Evolutionary conservation across 2,329 filamentous ascomycete genomes (phyloP).

Genomic region (Fusarium musae): DNA sequence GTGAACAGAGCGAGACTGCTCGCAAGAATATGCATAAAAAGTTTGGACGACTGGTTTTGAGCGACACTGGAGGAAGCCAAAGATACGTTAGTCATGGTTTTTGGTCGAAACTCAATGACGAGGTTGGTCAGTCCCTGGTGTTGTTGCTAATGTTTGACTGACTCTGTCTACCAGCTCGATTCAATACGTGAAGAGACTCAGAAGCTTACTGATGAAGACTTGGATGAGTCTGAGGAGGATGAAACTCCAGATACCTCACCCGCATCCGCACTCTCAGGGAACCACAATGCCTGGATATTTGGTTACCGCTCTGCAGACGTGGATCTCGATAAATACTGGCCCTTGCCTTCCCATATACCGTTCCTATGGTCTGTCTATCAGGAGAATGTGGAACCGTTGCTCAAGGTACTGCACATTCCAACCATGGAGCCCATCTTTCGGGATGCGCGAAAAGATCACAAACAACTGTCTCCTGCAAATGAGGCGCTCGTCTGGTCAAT

Average conservation of each 20-base stretch:
- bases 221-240: conserved; percentile 69
- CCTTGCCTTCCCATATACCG: conserved; percentile 71
- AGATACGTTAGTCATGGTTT: conserved; percentile 82
- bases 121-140: conserved; percentile 58
- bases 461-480: conserved; percentile 64
- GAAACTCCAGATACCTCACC: conserved; percentile 61
- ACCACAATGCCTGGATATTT: conserved; percentile 78
- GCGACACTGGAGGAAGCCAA: conserved; percentile 73
- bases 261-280: conserved; percentile 49
- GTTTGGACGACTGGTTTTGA: conserved; percentile 76
- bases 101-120: conserved; percentile 80
- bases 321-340: conserved; percentile 72
- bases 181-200: conserved; percentile 62
- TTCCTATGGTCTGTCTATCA: conserved; percentile 77
- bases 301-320: conserved; percentile 78
- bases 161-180: conserved; percentile 47
- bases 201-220: conserved; percentile 57
- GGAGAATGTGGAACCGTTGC: conserved; percentile 78
- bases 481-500: conserved; percentile 74
- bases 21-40: conserved; percentile 53
- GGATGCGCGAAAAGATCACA: conserved; percentile 68
- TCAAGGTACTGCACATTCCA: conserved; percentile 78
- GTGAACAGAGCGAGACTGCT: conserved; percentile 50
- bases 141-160: not conserved
- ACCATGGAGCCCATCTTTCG: conserved; percentile 71